Evolutionary conservation across 495 filamentous ascomycete species (phyloP), one percentile per base, ranked within the genome.

Genomic region (Aspergillus panamensis): DNA sequence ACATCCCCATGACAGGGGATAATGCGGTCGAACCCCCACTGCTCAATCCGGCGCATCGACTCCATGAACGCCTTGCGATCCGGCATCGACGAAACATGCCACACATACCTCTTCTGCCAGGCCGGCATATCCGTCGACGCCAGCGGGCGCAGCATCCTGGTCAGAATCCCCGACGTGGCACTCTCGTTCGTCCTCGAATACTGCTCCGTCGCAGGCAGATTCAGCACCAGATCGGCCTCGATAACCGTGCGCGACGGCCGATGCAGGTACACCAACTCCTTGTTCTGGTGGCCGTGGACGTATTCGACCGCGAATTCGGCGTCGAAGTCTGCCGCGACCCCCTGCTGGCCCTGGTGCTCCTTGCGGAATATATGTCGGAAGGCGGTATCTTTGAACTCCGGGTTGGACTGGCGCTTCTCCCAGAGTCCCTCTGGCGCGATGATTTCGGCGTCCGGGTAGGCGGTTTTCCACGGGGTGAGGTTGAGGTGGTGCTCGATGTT

Each of bases 1-100:
- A 89, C 85, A 79, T 97, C 94, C 8, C 94, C 94, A 77, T 98
- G 94, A 68, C 92, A 97, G 1, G 92, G 91, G 65, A 97, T 84
- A 58, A 98, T 79, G n/a, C 83, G 87, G 58, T 92, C 85, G 63
- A 96, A 92, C 57, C 93, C 89, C 93, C 92, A 97, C 43, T 64
- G 66, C 30, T 8, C 74, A 59, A 97, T 93, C 61, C 82, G 76
- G 59, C 67, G 66, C 37, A 89, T 73, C 60, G 85, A 88, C 60
- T 80, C 76, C 51, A 83, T 82, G 66, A 91, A 96, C 2, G 79
- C 83, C 12, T 66, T 33, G 50, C 91, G 76, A 70, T 96, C 83
- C 4, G 62, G 68, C n/a, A 20, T 40, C 59, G 87, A 86, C 16
- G 85, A 63, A 10, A 74, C 79, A 68, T 94, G 88, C 93, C 93